Conservation (phyloP, 2,329 filamentous ascomycete genomes). For the Dothideomycetes sp. region DNA sequence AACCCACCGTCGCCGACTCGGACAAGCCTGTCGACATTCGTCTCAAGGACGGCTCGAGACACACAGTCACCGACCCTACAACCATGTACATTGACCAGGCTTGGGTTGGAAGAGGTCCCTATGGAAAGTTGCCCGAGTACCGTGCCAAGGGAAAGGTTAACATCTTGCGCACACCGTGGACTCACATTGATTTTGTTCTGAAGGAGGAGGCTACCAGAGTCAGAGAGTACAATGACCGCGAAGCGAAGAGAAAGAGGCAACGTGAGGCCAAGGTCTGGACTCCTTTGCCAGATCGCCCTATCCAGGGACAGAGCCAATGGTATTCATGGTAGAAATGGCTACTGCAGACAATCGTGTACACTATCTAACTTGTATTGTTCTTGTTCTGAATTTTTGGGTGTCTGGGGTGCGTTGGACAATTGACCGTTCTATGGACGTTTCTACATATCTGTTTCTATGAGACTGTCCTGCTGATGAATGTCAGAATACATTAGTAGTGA, state of each 20-base stretch:
- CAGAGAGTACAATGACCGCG: slow-evolving; percentile 66
- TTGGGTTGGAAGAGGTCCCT: slow-evolving; percentile 76
- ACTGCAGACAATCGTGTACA: not conserved
- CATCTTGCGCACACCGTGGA: slow-evolving; percentile 59
- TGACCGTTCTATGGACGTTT: too few relatives aligned
- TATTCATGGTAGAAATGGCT: slow-evolving; percentile 88
- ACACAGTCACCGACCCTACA: slow-evolving; percentile 64
- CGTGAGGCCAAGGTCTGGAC: slow-evolving; percentile 77
- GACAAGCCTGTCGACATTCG: slow-evolving; percentile 49
- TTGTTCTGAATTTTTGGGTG: too few relatives aligned
- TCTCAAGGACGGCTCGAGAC: slow-evolving; percentile 64
- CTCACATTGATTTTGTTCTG: slow-evolving; percentile 67
- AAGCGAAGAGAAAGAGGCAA: slow-evolving; percentile 63
- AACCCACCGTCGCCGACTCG: slow-evolving; percentile 17
- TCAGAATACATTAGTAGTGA: too few relatives aligned
- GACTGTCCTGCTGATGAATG: too few relatives aligned
- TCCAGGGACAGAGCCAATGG: slow-evolving; percentile 78
- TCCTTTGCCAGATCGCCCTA: slow-evolving; percentile 74
- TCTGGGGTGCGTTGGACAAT: too few relatives aligned
- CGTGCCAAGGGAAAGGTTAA: slow-evolving; percentile 67
- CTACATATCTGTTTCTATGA: too few relatives aligned
- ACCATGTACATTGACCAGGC: slow-evolving; percentile 84
- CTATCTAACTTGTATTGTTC: too few relatives aligned
- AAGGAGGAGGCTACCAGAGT: slow-evolving; percentile 92
- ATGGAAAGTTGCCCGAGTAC: slow-evolving; percentile 53